Evolutionary conservation across 257 asterid species (phyloP), one percentile per base, ranked within the genome.

Genomic region (Cinchona pubescens): DNA sequence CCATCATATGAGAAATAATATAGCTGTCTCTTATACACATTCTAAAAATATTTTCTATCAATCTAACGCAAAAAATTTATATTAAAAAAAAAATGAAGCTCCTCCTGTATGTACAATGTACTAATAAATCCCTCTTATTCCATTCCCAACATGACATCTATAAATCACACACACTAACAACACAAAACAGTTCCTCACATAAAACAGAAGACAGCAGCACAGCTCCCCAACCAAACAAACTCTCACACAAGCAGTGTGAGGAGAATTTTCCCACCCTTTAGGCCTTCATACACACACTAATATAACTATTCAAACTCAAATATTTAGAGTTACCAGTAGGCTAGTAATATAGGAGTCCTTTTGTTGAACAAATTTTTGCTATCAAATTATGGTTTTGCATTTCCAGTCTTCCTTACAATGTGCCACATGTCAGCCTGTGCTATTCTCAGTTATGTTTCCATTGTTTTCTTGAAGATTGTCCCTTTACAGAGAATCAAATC

Each of bases 401-500:
- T 80, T 80, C 99, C 99, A 3, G 82, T 92, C 30, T 94, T 94
- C 86, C 96, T 94, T 76, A 94, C 99, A 73, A 94, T 94, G 97
- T 92, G 97, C 84, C 99, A 94, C 88, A 94, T 94, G 99, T 78
- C 96, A 1, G 97, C 99, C 76, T 94, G 98, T 80, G 92, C 99
- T 45, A 70, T 88, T 65, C 90, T 92, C 84, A 94, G 99, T 86
- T 88, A 92, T 86, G 23, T 92, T 78, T 92, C 99, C 46, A 86
- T 94, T 67, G 74, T 86, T 56, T 88, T 90, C 85, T 83, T 94
- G 63, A 90, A 90, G 61, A 48, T 94, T 7, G 97, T 89, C 32
- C 97, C 97, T 23, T 76, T 83, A 11, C 99, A 94, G 89, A 84
- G 88, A 87, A 86, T 94, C 82, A 90, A 90, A 84, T 92, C 97